Base-by-base conservation (phyloP, 331 rosid genomes). In the Telfairia occidentalis region DNA sequence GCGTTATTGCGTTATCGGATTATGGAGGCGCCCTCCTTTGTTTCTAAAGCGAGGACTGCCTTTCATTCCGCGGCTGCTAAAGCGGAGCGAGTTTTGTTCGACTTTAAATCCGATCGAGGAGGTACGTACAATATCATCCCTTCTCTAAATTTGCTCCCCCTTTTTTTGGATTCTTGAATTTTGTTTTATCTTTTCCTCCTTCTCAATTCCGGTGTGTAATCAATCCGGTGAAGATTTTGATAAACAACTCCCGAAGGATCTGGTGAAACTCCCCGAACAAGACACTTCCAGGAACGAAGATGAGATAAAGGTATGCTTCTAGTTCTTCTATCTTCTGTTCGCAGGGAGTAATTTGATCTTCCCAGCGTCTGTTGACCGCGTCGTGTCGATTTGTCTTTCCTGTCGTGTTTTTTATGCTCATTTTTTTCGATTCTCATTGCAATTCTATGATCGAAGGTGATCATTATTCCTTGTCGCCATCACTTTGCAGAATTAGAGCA, bases 1-100 rank as follows among this genome's bases (percentile, higher is more conserved):
- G 37, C 40, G 19, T 5, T 4, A 13, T 18, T 10, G 23, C 7
- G 29, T 42, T 6, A 57, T 19, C 29, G 21, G 84, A 81, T 79
- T 78, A 95, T 91, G 99, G 97, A 95, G 79, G 67, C 87, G 64
- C 88, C 89, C 11, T 87, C 99, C 69, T 89, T 92, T 77, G 96
- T 95, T 45, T 95, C 90, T 35, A 95, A 90, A 89, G 97, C 99
- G 64, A 90, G 96, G 91, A 86, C 86, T 28, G 97, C 97, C 90
- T 89, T 95, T 53, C 88, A 90, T 90, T 95, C 97, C 81, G 97
- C 96, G 19, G 99, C 99, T 76, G 96, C 97, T 21, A 95, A 95
- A 92, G 97, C 99, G 93, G 99, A 92, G 88, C 87, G 96, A n/a
- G 48, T 76, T 40, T 76, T 60, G 5, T 69, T 81, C 26, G 97